Conservation (phyloP, 176 grass and related monocot species). For the Carex scoparia region DNA sequence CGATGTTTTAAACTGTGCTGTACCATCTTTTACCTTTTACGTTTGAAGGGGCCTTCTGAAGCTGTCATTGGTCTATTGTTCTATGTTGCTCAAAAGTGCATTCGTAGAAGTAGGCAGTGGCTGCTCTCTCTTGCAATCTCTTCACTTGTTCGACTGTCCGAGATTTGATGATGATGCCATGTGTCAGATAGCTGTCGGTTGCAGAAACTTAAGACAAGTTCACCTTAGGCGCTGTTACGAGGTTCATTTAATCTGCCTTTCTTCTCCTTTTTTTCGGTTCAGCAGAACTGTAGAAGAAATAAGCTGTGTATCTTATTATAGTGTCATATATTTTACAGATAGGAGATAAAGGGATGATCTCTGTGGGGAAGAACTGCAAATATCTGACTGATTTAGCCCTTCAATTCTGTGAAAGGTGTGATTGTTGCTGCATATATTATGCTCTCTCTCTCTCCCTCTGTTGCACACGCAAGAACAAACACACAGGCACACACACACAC, state of each 20-base stretch:
- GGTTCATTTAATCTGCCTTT: slow-evolving; percentile 36
- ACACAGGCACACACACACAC: not conserved
- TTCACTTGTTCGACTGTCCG: slow-evolving; percentile 69
- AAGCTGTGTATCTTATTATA: not conserved
- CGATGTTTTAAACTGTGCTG: not conserved
- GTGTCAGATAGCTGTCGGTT: slow-evolving; percentile 69
- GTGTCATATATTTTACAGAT: slow-evolving; percentile 40
- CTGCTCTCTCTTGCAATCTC: slow-evolving; percentile 60
- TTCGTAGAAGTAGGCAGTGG: slow-evolving; percentile 83
- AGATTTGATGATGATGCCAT: slow-evolving; percentile 76
- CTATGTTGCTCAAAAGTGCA: slow-evolving; percentile 69
- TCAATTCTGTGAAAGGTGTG: slow-evolving; percentile 76
- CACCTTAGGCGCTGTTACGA: slow-evolving; percentile 69
- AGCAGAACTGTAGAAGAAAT: not conserved
- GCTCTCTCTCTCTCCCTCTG: not conserved
- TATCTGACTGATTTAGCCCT: slow-evolving; percentile 59
- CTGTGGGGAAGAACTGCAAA: slow-evolving; percentile 75
- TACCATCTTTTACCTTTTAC: not conserved
- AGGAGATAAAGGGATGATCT: slow-evolving; percentile 58
- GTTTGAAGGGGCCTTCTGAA: slow-evolving; percentile 57
- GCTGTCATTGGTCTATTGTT: slow-evolving; percentile 70
- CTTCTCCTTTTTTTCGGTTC: slow-evolving; percentile 18
- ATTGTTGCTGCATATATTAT: slow-evolving; percentile 6
- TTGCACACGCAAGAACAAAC: not conserved
- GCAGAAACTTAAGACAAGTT: slow-evolving; percentile 72